These are phyloP conservation scores for Melampsora americana DNA, from an alignment of 1,284 basidiomycete genomes.

Conservation along the genomic window DNA sequence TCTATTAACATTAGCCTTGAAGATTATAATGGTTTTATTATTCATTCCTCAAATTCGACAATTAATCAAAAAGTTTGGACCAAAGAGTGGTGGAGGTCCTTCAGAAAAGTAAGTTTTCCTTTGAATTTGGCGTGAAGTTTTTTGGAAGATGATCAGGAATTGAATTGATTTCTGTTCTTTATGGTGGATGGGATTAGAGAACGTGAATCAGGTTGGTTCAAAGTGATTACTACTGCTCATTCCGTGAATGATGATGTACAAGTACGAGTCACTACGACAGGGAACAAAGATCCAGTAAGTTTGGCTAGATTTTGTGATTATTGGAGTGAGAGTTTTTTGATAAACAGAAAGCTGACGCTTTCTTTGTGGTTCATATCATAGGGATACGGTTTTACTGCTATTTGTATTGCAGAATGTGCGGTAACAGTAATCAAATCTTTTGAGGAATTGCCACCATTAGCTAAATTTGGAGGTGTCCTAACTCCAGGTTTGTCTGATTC, in stretches of 20 bases:
- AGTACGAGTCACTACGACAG: slow-evolving; percentile 46
- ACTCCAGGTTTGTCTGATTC: slow-evolving; percentile 46
- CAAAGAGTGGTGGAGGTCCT: slow-evolving; percentile 50
- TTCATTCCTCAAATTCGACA: slow-evolving; percentile 47
- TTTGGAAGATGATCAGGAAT: neutral
- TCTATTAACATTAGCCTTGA: slow-evolving; percentile 26
- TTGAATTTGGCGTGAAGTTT: too few species aligned
- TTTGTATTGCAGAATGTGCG: slow-evolving; percentile 48
- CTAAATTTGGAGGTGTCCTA: slow-evolving; percentile 49
- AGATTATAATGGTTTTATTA: slow-evolving; percentile 44
- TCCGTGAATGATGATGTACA: slow-evolving; percentile 47
- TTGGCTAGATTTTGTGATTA: too few species aligned
- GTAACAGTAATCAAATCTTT: slow-evolving; percentile 49
- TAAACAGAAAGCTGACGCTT: neutral
- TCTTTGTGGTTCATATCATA: neutral
- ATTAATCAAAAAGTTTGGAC: slow-evolving; percentile 47
- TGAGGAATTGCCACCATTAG: slow-evolving; percentile 48
- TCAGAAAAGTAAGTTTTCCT: slow-evolving; percentile 21
- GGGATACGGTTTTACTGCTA: slow-evolving; percentile 49
- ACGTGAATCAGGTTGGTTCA: slow-evolving; percentile 49
- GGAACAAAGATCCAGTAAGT: slow-evolving; percentile 49
- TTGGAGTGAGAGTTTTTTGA: too few species aligned
- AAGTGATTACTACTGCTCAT: slow-evolving; percentile 47
- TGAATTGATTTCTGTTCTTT: neutral
- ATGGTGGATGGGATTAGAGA: slow-evolving; percentile 1